Evolutionary conservation across 2,329 filamentous ascomycete genomes (phyloP).

Genomic region (Arthrobotrys sinensis): DNA sequence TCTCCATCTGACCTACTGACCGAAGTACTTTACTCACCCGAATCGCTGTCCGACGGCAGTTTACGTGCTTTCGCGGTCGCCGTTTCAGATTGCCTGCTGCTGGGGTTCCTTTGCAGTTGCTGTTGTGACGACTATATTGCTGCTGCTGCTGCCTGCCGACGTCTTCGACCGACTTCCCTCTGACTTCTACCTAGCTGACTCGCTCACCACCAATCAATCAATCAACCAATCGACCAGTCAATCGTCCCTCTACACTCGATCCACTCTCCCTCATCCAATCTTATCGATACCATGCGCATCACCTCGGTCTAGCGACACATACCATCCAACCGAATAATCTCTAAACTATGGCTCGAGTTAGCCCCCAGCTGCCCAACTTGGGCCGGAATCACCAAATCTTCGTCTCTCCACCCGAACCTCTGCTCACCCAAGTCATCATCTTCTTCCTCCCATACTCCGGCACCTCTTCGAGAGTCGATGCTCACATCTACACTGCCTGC

Average conservation of each 20-base stretch:
- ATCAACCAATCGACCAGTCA: not conserved
- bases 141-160: constrained; percentile 11
- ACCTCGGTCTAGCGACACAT: constrained; percentile 6
- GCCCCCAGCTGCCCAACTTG: constrained; percentile 63
- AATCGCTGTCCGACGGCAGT: constrained; percentile 17
- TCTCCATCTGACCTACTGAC: not conserved
- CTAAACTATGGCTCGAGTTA: constrained; percentile 63
- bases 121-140: constrained; percentile 1
- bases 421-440: constrained; percentile 86
- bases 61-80: constrained; percentile 35
- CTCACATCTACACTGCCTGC: constrained; percentile 90
- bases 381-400: constrained; percentile 77
- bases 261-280: not conserved
- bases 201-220: not conserved
- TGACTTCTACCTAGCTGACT: not conserved
- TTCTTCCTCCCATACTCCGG: constrained; percentile 95
- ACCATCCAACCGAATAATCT: not conserved
- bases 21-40: constrained; percentile 3
- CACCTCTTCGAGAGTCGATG: constrained; percentile 92
- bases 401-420: constrained; percentile 88
- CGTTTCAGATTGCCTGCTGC: constrained; percentile 20
- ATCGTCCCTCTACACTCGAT: not conserved
- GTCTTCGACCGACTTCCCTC: not conserved
- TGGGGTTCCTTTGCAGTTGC: constrained; percentile 23
- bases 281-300: constrained; percentile 26